Base-by-base conservation (phyloP, 805 yeast genomes). In the Lachancea dasiensis region DNA sequence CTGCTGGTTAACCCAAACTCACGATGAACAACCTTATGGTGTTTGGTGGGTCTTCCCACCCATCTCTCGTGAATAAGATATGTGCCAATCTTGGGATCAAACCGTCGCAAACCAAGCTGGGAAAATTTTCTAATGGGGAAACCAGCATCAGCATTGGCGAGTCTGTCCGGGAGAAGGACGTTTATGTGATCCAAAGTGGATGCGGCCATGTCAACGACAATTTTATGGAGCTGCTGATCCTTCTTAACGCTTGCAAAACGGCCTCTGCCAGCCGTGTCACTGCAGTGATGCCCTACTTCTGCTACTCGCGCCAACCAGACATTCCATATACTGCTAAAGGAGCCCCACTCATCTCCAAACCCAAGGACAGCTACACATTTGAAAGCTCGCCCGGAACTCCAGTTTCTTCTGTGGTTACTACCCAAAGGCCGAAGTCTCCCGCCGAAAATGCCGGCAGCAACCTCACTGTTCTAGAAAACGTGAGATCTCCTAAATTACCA, bases 291-390 rank as follows among this genome's bases (percentile, higher is more conserved):
- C 98, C 99, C 3, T 70, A 87, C 44, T 92, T 92, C 62, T 96
- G 97, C 19, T 92, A 92, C 58, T 84, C 95, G 3, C 73, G 99
- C 54, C 99, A 92, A 62, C 95, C 96, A 3, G 97, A 90, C 61
- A 77, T 86, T 25, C 95, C 95, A 22, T 83, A 82, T 54, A 77
- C 84, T 40, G 73, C 74, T 54, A 73, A 75, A 25, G 92, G 94
- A 9, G 85, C 89, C 1, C 94, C 94, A 6, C 64, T 69, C 31
- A 58, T 69, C 11, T 54, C 68, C 2, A 63, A 58, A 31, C 44
- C 58, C 18, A 56, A 61, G 47, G 67, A 58, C 18, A 60, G 46
- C 35, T 72, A 69, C 50, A 67, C 74, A 3, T 69, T 63, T 48
- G 79, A 73, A 36, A 67, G 77, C 45, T 69, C 65, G 3, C 79